Percentiles rank a stretch among this genome's conserved stretches.
These are phyloP conservation scores for Articulospora tetracladia DNA, from an alignment of 495 filamentous ascomycete genomes.

Conservation along the genomic window DNA sequence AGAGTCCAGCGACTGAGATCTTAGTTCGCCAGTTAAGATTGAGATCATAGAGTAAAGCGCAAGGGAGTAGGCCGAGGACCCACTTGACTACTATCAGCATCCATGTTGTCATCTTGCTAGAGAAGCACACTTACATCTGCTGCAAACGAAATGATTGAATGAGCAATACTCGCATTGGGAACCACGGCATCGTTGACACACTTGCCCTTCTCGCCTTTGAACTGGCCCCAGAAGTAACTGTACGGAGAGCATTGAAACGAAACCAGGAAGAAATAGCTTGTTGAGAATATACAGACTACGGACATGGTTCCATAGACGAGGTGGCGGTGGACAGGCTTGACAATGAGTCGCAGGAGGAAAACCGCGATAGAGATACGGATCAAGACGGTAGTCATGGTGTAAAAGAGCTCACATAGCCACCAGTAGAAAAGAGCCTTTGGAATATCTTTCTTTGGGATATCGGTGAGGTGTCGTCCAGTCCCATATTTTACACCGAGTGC, in stretches of 20 bases:
- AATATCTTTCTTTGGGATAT: conserved; percentile 10
- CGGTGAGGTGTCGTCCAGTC: conserved; percentile 11
- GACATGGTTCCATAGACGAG: conserved; percentile 32
- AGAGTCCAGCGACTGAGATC: conserved; percentile 29
- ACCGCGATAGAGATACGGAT: conserved; percentile 36
- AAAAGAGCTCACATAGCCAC: conserved; percentile 31
- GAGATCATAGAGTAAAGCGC: conserved; percentile 37
- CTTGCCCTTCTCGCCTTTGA: conserved; percentile 21
- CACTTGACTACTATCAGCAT: conserved; percentile 14
- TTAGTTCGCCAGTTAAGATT: conserved; percentile 34
- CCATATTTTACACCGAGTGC: conserved; percentile 16
- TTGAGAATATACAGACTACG: conserved; percentile 23
- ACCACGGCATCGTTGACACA: conserved; percentile 30
- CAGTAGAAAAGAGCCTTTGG: conserved; percentile 17
- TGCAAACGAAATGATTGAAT: conserved; percentile 32
- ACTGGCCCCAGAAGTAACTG: conserved; percentile 34
- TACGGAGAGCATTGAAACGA: conserved; percentile 36
- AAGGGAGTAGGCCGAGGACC: conserved; percentile 37
- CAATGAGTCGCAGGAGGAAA: conserved; percentile 35
- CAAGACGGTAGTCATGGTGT: conserved; percentile 32
- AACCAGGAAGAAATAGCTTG: conserved; percentile 35
- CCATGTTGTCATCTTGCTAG: background rate
- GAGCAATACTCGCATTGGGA: conserved; percentile 31
- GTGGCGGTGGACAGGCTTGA: conserved; percentile 27
- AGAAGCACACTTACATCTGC: conserved; percentile 23